phyloP scores from a whole-genome alignment of 345 rosid species.

The Acer saccharum region DNA sequence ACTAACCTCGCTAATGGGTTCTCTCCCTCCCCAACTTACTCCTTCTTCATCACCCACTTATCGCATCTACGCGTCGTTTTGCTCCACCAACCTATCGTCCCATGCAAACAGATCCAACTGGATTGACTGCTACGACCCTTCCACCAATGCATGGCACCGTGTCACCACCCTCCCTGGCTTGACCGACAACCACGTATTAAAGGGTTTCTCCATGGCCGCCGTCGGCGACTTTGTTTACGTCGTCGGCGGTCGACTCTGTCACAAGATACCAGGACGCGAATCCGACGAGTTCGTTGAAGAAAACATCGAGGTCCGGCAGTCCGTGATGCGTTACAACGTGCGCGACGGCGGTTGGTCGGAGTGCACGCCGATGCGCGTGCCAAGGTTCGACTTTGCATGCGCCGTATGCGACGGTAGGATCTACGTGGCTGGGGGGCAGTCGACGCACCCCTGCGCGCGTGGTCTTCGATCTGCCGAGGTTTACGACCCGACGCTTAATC shows the following conservation, averaged over 20 bases:
- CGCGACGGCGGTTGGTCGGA: slow-evolving; percentile 29
- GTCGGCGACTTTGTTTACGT: slow-evolving; percentile 37
- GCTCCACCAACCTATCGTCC: slow-evolving; percentile 20
- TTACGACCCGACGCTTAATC: slow-evolving; percentile 35
- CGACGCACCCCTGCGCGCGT: slow-evolving; percentile 13
- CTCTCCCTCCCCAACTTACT: slow-evolving; percentile 6
- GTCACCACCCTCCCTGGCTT: slow-evolving; percentile 36
- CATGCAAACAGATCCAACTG: slow-evolving; percentile 32
- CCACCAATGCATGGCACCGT: slow-evolving; percentile 36
- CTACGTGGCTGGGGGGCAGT: slow-evolving; percentile 53
- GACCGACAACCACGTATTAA: slow-evolving; percentile 36
- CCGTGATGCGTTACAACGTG: slow-evolving; percentile 32
- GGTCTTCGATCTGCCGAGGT: slow-evolving; percentile 37
- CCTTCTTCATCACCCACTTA: slow-evolving; percentile 13
- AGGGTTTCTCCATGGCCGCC: slow-evolving; percentile 46
- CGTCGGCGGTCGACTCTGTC: slow-evolving; percentile 45
- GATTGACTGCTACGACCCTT: slow-evolving; percentile 49
- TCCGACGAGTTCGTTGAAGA: slow-evolving; percentile 4
- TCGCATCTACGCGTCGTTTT: slow-evolving; percentile 43
- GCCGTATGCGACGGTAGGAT: slow-evolving; percentile 28
- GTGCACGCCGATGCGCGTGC: slow-evolving; percentile 28
- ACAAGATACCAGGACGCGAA: slow-evolving; percentile 12
- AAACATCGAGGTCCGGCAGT: slow-evolving; percentile 20
- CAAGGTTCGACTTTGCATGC: slow-evolving; percentile 52
- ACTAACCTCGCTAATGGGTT: slow-evolving; percentile 29